Evolutionary conservation across 208 protist species (phyloP), one percentile per base, ranked within the genome.

Genomic region (Trypanosoma melophagium): DNA sequence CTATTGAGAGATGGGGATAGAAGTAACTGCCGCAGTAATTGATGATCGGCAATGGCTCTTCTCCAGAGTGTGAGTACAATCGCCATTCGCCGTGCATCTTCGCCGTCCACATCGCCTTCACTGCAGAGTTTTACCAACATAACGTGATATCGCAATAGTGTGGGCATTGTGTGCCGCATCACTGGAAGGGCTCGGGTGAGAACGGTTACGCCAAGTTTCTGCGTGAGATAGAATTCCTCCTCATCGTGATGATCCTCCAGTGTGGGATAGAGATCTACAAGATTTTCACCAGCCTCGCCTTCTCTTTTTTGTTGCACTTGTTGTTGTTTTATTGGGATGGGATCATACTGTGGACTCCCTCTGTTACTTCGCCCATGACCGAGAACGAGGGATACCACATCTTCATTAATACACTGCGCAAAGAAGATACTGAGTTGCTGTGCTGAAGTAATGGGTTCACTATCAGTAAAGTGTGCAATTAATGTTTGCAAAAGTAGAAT

Each of bases 371-470:
- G 42, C 16, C 1, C 16, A 41, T 62, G 31, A 16, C 62, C 50
- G 1, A 86, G 56, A 5, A 71, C 69, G 13, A 82, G 53, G 0
- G 59, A 49, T 17, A 86, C 52, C 7, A 86, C 38, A 45, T 86
- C 69, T 49, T 81, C 71, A 50, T 81, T 82, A 21, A 86, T 61
- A 47, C 64, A 82, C 55, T 80, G 76, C 13, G 63, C 22, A 47
- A 86, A 73, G 51, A 60, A 78, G 50, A 58, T 66, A 57, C 25
- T 82, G 65, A 57, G n/a, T 25, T 52, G 40, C n/a, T 53, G 52
- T 9, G 35, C 17, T 7, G 65, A 66, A 13, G 17, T 42, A 50
- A 69, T 72, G n/a, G 24, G 53, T 64, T 64, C 45, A 63, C 38
- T 58, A 31, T 79, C 77, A 1, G 16, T 21, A 41, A 85, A 77